These are phyloP conservation scores for Aegilops tauschii DNA, from an alignment of 176 grass and related monocot species.

Conservation along the genomic window DNA sequence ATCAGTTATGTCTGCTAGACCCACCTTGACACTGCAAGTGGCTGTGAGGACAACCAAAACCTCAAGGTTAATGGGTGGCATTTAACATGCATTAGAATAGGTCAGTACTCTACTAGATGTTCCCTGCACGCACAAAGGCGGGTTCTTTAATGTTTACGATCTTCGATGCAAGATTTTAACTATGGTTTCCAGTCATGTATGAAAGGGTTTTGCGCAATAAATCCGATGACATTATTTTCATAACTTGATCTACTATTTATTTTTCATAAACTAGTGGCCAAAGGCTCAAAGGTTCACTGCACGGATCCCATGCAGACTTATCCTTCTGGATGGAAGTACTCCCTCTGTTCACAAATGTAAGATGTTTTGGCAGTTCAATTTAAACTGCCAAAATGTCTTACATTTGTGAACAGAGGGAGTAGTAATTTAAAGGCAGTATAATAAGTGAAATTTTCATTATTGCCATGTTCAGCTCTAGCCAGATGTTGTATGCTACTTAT, in stretches of 20 bases:
- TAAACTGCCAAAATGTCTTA: too few relatives aligned
- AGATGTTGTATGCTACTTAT: not conserved
- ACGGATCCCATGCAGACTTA: not conserved
- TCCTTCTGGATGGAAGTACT: not conserved
- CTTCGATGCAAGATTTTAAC: not conserved
- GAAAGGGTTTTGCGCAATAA: not conserved
- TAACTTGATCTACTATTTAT: not conserved
- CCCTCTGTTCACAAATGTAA: too few relatives aligned
- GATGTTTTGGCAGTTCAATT: too few relatives aligned
- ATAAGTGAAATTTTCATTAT: not conserved
- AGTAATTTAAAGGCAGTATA: not conserved
- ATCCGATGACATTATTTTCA: not conserved
- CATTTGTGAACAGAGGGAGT: too few relatives aligned
- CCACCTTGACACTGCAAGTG: not conserved
- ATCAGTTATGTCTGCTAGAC: not conserved
- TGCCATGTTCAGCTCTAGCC: not conserved
- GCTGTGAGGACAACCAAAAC: not conserved
- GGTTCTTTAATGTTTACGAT: not conserved
- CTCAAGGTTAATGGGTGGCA: constrained; percentile 6
- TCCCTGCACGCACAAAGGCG: not conserved
- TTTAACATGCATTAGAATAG: not conserved
- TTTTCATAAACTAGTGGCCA: not conserved
- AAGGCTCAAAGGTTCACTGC: not conserved
- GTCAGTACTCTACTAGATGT: not conserved
- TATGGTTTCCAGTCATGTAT: not conserved